These are phyloP conservation scores for Forsythia viridissima DNA, from an alignment of 257 asterid genomes.

Conservation along the genomic window DNA sequence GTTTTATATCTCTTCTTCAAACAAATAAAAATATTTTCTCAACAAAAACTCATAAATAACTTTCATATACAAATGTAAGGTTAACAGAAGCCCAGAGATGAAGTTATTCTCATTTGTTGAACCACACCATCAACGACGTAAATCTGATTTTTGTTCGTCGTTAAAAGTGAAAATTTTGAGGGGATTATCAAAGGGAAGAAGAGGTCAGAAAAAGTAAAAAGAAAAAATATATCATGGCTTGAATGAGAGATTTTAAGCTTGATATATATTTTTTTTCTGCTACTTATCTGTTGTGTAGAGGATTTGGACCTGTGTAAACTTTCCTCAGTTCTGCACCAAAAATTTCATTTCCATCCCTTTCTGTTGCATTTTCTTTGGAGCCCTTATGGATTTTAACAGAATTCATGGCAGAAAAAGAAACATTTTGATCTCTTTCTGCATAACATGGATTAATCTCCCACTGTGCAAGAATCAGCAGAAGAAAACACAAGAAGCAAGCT, in stretches of 20 bases:
- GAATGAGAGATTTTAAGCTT: constrained; percentile 30
- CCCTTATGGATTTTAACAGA: constrained; percentile 18
- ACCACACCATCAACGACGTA: neutral
- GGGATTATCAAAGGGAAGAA: neutral
- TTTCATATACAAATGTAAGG: constrained; percentile 20
- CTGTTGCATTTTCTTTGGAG: constrained; percentile 11
- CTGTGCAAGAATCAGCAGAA: constrained; percentile 40
- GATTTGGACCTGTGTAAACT: constrained; percentile 56
- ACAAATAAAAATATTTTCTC: constrained; percentile 9
- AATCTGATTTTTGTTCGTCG: neutral
- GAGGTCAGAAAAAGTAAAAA: neutral
- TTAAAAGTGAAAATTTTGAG: neutral
- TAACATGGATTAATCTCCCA: constrained; percentile 36
- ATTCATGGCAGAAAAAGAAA: constrained; percentile 24
- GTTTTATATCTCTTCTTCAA: neutral
- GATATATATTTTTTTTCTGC: neutral
- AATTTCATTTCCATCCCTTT: constrained; percentile 17
- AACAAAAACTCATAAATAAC: constrained; percentile 6
- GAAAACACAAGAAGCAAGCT: constrained; percentile 38
- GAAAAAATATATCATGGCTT: constrained; percentile 1
- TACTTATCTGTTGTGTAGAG: constrained; percentile 55
- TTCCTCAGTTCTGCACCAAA: constrained; percentile 44
- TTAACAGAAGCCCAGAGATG: neutral
- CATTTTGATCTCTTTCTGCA: constrained; percentile 44
- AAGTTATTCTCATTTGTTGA: neutral